A percentile compares a stretch with the other conserved stretches of the same genome.
phyloP scores from a whole-genome alignment of 345 rosid genomes.

The Rhizophora apiculata region DNA sequence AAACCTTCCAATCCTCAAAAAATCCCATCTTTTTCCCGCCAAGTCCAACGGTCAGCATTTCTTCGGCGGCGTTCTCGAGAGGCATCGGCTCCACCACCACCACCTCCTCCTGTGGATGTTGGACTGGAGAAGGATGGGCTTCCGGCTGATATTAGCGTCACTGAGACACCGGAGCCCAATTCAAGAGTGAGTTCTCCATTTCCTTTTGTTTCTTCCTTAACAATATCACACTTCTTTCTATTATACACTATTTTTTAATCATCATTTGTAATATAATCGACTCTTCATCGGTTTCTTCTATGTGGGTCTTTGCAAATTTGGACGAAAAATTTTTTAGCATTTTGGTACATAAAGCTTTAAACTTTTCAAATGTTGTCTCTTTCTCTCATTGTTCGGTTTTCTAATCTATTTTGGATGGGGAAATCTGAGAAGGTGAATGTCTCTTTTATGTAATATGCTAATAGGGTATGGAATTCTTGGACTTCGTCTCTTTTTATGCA shows the following conservation, averaged over 20 bases:
- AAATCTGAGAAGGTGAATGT: background rate
- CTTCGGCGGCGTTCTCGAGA: conserved; percentile 9
- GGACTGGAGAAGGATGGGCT: conserved; percentile 52
- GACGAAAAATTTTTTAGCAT: background rate
- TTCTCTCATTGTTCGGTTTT: background rate
- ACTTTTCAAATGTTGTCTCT: background rate
- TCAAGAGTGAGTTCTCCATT: conserved; percentile 51
- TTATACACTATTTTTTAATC: background rate
- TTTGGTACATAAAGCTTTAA: background rate
- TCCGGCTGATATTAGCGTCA: conserved; percentile 63
- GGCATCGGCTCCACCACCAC: conserved; percentile 29
- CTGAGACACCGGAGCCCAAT: conserved; percentile 55
- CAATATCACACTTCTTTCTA: background rate
- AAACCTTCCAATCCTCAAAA: conserved; percentile 23
- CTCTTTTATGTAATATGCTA: too few species aligned
- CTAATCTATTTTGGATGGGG: background rate
- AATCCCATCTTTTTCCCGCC: conserved; percentile 36
- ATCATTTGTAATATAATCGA: background rate
- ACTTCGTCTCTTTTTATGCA: conserved; percentile 16
- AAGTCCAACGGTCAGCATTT: conserved; percentile 23
- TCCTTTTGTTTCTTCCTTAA: background rate
- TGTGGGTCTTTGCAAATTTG: too few species aligned
- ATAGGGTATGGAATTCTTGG: background rate
- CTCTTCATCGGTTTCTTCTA: background rate
- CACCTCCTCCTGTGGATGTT: conserved; percentile 42